Conservation (phyloP, 352 stramenopile genomes). For the Pythium rhizo-oryzae region DNA sequence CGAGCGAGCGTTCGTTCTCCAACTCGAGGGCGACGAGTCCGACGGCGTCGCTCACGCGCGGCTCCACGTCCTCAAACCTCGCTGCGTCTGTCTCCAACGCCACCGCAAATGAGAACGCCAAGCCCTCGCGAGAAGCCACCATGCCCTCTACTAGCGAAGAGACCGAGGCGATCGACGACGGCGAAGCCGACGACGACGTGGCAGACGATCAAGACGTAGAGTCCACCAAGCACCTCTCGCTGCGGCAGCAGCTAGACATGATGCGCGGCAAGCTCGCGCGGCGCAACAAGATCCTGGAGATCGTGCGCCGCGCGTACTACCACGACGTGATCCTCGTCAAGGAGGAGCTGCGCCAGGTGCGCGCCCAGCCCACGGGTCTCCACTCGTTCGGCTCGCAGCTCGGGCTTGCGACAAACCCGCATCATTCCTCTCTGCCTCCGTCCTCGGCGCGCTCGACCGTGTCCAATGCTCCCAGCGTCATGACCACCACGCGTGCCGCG, state of each 20-base stretch:
- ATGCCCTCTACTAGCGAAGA: not conserved
- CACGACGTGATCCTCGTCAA: constrained; percentile 86
- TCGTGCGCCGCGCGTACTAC: constrained; percentile 79
- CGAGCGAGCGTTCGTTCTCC: not conserved
- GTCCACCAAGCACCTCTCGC: constrained; percentile 36
- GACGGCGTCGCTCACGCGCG: not conserved
- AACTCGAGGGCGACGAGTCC: not conserved
- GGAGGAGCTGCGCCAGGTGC: constrained; percentile 59
- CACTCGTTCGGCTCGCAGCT: not conserved
- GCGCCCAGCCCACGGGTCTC: constrained; percentile 6
- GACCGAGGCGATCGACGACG: constrained; percentile 1
- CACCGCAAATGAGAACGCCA: not conserved
- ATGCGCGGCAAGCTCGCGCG: constrained; percentile 64
- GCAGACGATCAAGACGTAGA: constrained; percentile 40
- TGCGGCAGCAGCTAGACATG: constrained; percentile 64
- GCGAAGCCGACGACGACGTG: constrained; percentile 3
- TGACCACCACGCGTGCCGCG: not conserved
- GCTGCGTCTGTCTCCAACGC: not conserved
- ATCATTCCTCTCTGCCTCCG: constrained; percentile 8
- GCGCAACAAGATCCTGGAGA: constrained; percentile 73
- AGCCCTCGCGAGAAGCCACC: not conserved
- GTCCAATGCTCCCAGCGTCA: constrained; percentile 11
- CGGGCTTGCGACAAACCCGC: not conserved
- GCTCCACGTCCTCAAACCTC: constrained; percentile 1
- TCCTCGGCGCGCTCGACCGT: constrained; percentile 24